Percentiles rank a stretch among this genome's conserved stretches.
phyloP scores from a whole-genome alignment of 2,329 filamentous ascomycete genomes.

The Neofusicoccum kwambonambiense region DNA sequence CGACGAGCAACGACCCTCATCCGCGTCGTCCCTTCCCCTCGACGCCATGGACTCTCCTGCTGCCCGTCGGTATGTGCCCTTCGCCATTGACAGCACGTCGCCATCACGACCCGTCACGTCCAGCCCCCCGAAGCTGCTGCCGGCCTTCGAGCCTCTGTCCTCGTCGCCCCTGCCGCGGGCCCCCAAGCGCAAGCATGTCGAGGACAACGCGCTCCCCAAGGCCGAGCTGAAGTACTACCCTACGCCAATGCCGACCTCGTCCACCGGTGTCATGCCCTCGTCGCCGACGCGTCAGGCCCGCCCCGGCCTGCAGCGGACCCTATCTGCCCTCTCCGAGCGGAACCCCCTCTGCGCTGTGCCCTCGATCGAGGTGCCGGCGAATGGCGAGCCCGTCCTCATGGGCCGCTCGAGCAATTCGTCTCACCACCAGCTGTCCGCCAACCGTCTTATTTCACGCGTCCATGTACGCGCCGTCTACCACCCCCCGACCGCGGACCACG shows the following conservation, averaged over 20 bases:
- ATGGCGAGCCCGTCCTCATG: constrained; percentile 80
- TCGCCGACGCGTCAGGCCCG: constrained; percentile 60
- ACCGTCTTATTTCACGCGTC: constrained; percentile 87
- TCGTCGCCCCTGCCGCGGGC: constrained; percentile 70
- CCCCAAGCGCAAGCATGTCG: constrained; percentile 64
- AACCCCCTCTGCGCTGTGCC: constrained; percentile 80
- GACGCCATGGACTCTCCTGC: constrained; percentile 35
- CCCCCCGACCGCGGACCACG: constrained; percentile 63
- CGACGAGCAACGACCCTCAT: constrained; percentile 29
- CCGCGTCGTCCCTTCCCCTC: constrained; percentile 27
- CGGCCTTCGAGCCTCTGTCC: constrained; percentile 76
- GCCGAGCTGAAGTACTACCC: constrained; percentile 72
- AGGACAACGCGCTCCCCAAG: constrained; percentile 45
- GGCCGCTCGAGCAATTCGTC: constrained; percentile 92
- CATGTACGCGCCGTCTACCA: constrained; percentile 88
- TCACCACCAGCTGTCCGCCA: constrained; percentile 90
- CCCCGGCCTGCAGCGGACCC: constrained; percentile 58
- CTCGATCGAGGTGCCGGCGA: constrained; percentile 75
- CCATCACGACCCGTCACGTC: constrained; percentile 38
- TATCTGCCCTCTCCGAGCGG: constrained; percentile 71
- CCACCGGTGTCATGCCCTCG: constrained; percentile 85
- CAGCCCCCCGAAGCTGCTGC: constrained; percentile 67
- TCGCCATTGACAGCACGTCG: constrained; percentile 27
- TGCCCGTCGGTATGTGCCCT: constrained; percentile 27
- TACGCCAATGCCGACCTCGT: constrained; percentile 90